Percentiles rank a stretch among this genome's conserved stretches.
Evolutionary conservation across 2,329 filamentous ascomycete species (phyloP).

Genomic region (Neofusicoccum ribis): DNA sequence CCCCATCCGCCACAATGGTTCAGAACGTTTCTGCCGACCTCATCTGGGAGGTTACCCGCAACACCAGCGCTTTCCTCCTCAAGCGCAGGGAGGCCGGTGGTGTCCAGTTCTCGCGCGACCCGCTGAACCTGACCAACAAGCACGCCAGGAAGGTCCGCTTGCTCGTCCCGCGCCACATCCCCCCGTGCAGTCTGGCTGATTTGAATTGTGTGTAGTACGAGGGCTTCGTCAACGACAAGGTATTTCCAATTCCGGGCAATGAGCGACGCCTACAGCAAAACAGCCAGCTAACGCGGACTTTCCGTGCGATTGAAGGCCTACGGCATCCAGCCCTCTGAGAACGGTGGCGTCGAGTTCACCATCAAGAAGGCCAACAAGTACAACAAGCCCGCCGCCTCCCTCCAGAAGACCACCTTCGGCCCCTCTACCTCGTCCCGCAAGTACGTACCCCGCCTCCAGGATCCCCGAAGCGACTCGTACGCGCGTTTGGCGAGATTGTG

Average conservation of each 20-base stretch:
- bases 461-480: background rate
- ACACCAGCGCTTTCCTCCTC: constrained; percentile 86
- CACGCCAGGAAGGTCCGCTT: constrained; percentile 79
- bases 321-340: constrained; percentile 72
- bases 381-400: constrained; percentile 71
- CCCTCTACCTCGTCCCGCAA: constrained; percentile 75
- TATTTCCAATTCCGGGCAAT: constrained; percentile 45
- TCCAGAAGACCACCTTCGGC: constrained; percentile 68
- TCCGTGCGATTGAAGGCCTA: constrained; percentile 62
- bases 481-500: too few species aligned
- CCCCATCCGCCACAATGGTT: constrained; percentile 46
- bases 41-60: constrained; percentile 90
- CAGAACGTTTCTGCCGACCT: constrained; percentile 85
- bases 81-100: constrained; percentile 81
- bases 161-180: constrained; percentile 19
- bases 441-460: constrained; percentile 54
- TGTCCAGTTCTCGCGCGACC: constrained; percentile 89
- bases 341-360: constrained; percentile 76
- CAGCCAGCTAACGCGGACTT: background rate
- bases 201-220: constrained; percentile 63
- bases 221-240: constrained; percentile 92
- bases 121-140: constrained; percentile 89
- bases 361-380: constrained; percentile 77
- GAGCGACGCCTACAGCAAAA: background rate
- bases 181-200: constrained; percentile 27